These are phyloP conservation scores for Dothidotthia symphoricarpi DNA, from an alignment of 2,329 filamentous ascomycete species.

Conservation along the genomic window DNA sequence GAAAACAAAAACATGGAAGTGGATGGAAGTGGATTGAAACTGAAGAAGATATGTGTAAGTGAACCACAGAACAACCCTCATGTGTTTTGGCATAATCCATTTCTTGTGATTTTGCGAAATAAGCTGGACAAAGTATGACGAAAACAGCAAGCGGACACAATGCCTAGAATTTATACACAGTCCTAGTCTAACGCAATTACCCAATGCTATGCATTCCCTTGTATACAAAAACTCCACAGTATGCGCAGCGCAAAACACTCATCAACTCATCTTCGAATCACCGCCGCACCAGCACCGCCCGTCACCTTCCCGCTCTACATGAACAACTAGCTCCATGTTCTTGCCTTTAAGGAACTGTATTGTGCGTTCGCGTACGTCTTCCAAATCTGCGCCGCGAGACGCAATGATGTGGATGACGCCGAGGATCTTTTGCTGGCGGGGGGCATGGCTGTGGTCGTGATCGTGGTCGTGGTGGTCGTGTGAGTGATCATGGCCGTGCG, in stretches of 20 bases:
- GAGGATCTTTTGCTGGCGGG: conserved; percentile 55
- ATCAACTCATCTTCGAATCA: conserved; percentile 35
- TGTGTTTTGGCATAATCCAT: too few relatives aligned
- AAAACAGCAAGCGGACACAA: too few relatives aligned
- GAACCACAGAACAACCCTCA: too few relatives aligned
- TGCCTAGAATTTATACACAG: too few relatives aligned
- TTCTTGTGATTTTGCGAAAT: too few relatives aligned
- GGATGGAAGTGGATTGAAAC: too few relatives aligned
- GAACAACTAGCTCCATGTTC: conserved; percentile 78
- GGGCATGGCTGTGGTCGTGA: conserved; percentile 37
- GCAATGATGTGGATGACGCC: conserved; percentile 87
- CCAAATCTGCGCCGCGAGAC: conserved; percentile 66
- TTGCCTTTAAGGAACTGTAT: conserved; percentile 66
- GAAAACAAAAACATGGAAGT: too few relatives aligned
- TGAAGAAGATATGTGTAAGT: too few relatives aligned
- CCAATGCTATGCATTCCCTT: too few relatives aligned
- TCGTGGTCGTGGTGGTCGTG: conserved; percentile 28
- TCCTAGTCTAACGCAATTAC: too few relatives aligned
- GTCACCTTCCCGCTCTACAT: conserved; percentile 84
- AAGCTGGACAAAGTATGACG: too few relatives aligned
- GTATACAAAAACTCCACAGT: too few relatives aligned
- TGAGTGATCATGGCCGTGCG: conserved; percentile 34
- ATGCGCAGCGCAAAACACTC: not conserved
- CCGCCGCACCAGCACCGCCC: conserved; percentile 62
- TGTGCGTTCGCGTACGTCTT: conserved; percentile 81